Evolutionary conservation across 345 rosid genomes (phyloP).

Genomic region (Turnera subulata): DNA sequence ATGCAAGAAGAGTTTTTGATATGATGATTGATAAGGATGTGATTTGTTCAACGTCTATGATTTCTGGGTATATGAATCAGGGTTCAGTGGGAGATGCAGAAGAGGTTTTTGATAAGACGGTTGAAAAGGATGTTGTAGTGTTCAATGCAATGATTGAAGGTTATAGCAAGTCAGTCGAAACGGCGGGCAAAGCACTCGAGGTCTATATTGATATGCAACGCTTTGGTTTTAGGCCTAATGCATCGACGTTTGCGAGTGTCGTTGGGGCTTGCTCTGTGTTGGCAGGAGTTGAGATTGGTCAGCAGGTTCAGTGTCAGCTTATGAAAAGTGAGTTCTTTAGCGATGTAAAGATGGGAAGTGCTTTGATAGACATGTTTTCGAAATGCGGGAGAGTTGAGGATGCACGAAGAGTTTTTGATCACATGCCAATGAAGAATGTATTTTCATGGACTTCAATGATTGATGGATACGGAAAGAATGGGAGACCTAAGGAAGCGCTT

Average conservation of each 20-base stretch:
- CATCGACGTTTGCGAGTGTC: constrained; percentile 73
- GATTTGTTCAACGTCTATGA: constrained; percentile 83
- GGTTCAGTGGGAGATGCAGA: constrained; percentile 59
- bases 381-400: constrained; percentile 72
- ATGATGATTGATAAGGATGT: constrained; percentile 58
- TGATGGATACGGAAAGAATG: constrained; percentile 94
- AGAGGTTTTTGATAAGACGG: constrained; percentile 46
- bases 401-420: constrained; percentile 54
- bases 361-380: constrained; percentile 84
- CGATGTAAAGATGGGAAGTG: constrained; percentile 75
- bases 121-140: constrained; percentile 68
- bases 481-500: constrained; percentile 66
- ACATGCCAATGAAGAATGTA: constrained; percentile 65
- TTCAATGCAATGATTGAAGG: constrained; percentile 96
- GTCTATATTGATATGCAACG: constrained; percentile 65
- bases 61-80: constrained; percentile 75
- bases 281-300: constrained; percentile 56
- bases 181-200: constrained; percentile 49
- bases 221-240: constrained; percentile 51
- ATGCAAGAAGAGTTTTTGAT: constrained; percentile 73
- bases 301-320: constrained; percentile 70
- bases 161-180: constrained; percentile 57
- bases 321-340: constrained; percentile 46
- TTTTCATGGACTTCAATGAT: constrained; percentile 96
- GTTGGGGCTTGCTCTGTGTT: constrained; percentile 79